phyloP scores from a whole-genome alignment of 1,284 basidiomycete genomes.

The Irpex rosettiformis region DNA sequence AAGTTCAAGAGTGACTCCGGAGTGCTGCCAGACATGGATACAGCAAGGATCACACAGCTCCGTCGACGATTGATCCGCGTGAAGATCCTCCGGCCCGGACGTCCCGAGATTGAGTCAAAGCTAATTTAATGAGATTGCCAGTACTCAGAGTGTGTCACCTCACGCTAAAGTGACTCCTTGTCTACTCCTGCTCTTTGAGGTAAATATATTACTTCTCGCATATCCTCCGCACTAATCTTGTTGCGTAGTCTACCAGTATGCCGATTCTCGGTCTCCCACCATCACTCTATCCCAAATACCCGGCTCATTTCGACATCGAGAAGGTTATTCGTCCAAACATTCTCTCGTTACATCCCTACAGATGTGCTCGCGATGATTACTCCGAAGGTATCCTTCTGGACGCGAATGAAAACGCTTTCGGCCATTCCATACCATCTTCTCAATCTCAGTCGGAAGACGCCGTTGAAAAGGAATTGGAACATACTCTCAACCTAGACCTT shows the following conservation, averaged over 20 bases:
- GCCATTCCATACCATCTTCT: slow-evolving; percentile 68
- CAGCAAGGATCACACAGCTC: too few relatives aligned
- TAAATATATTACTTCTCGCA: not conserved
- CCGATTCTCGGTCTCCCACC: slow-evolving; percentile 42
- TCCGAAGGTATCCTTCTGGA: slow-evolving; percentile 92
- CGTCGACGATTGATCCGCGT: too few relatives aligned
- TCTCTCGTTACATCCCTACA: slow-evolving; percentile 87
- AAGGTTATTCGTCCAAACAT: slow-evolving; percentile 92
- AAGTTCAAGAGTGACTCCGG: too few relatives aligned
- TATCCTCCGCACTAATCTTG: not conserved
- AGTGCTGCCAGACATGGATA: too few relatives aligned
- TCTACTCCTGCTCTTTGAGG: not conserved
- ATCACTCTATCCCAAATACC: slow-evolving; percentile 43
- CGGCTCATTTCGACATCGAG: slow-evolving; percentile 81
- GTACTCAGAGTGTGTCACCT: too few relatives aligned
- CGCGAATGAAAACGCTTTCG: slow-evolving; percentile 95
- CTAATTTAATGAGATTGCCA: not conserved
- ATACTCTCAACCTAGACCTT: slow-evolving; percentile 50
- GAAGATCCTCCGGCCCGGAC: too few relatives aligned
- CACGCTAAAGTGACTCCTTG: too few relatives aligned
- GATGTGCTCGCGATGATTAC: slow-evolving; percentile 97
- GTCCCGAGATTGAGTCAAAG: not conserved
- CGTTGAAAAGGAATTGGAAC: slow-evolving; percentile 27
- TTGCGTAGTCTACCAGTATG: slow-evolving; percentile 28
- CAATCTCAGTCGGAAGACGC: slow-evolving; percentile 15